phyloP scores from a whole-genome alignment of 2,329 filamentous ascomycete species.

The Elsinoe australis region DNA sequence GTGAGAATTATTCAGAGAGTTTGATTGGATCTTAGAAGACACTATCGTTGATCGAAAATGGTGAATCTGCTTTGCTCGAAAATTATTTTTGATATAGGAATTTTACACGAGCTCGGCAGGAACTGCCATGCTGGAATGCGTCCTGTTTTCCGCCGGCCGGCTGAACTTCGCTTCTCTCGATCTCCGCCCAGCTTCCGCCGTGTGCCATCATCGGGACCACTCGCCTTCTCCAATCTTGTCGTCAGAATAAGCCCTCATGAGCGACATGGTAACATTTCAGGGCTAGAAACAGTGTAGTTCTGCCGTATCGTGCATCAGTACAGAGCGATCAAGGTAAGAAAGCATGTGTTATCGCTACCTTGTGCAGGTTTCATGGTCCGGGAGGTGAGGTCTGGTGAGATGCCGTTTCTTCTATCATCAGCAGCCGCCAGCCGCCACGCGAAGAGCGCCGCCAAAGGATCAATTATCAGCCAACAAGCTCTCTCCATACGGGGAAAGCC shows the following conservation, averaged over 20 bases:
- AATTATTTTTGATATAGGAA: slow-evolving; percentile 1
- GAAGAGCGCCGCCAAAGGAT: neutral
- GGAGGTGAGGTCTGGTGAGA: too few species aligned
- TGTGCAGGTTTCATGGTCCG: too few species aligned
- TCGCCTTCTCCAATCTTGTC: neutral
- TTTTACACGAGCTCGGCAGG: slow-evolving; percentile 9
- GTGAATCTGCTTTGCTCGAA: neutral
- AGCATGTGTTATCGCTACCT: neutral
- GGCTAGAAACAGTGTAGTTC: neutral
- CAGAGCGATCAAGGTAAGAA: too few species aligned
- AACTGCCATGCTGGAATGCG: neutral
- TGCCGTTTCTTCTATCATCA: slow-evolving; percentile 2
- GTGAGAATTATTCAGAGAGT: too few species aligned
- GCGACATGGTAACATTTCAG: neutral
- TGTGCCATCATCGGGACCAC: neutral
- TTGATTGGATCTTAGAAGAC: too few species aligned
- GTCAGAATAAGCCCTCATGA: neutral
- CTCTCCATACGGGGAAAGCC: slow-evolving; percentile 10
- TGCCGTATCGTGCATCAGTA: too few species aligned
- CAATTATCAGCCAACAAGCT: neutral
- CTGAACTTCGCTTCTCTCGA: neutral
- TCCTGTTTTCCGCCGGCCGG: neutral
- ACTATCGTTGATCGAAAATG: too few species aligned
- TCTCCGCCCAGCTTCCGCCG: neutral
- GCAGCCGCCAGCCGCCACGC: slow-evolving; percentile 3